Evolutionary conservation across 768 basidiomycete genomes (phyloP).

Genomic region (Psilocybe subaeruginosa): DNA sequence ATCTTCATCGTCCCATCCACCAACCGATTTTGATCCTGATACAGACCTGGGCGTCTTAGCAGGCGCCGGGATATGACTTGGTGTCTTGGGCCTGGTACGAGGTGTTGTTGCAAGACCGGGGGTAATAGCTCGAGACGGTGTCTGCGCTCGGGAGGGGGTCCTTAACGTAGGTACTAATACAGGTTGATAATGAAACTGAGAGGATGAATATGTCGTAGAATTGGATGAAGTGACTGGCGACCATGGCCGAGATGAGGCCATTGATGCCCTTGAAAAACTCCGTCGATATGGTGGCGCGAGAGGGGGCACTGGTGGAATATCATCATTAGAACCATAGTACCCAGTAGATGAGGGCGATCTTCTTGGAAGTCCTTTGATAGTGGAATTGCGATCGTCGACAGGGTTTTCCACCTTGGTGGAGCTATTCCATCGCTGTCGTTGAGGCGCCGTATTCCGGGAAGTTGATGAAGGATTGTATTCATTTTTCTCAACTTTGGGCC

Average conservation of each 20-base stretch:
- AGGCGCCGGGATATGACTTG: conserved; percentile 77
- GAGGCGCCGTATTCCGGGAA: conserved; percentile 36
- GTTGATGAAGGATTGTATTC: conserved; percentile 36
- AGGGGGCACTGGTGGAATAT: conserved; percentile 48
- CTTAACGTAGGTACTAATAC: conserved; percentile 41
- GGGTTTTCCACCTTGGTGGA: conserved; percentile 68
- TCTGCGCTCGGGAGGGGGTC: conserved; percentile 63
- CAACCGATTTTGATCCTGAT: conserved; percentile 49
- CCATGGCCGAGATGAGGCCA: conserved; percentile 81
- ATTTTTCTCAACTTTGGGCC: conserved; percentile 36
- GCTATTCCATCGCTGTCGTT: conserved; percentile 74
- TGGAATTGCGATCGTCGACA: conserved; percentile 46
- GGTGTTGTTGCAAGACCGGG: conserved; percentile 48
- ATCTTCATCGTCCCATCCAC: conserved; percentile 51
- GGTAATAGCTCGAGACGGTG: conserved; percentile 48
- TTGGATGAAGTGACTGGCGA: conserved; percentile 74
- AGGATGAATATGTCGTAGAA: conserved; percentile 67
- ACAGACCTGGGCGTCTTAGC: conserved; percentile 49
- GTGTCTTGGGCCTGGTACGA: conserved; percentile 76
- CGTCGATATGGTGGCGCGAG: conserved; percentile 56
- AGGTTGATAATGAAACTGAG: conserved; percentile 30
- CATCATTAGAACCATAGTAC: conserved; percentile 37
- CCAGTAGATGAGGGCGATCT: conserved; percentile 52
- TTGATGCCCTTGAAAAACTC: conserved; percentile 73
- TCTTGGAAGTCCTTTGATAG: conserved; percentile 52